Evolutionary conservation across 2,329 filamentous ascomycete genomes (phyloP).

Genomic region (Arthroderma sp.): DNA sequence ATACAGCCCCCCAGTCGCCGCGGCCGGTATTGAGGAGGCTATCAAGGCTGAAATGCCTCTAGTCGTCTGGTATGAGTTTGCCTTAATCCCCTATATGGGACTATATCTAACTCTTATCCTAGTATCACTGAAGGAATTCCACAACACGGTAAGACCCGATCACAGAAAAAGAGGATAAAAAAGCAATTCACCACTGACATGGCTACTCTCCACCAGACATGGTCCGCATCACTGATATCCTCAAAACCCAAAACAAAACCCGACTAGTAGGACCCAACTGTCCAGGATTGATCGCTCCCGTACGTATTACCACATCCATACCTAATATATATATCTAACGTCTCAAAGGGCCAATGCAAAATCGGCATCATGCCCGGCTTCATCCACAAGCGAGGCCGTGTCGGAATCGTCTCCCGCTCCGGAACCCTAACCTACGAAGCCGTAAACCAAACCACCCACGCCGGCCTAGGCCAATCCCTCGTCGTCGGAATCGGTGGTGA

Average conservation of each 20-base stretch:
- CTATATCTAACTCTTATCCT: slow-evolving; percentile 9
- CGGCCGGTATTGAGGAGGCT: slow-evolving; percentile 92
- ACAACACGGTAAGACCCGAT: slow-evolving; percentile 61
- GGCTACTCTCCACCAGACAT: slow-evolving; percentile 52
- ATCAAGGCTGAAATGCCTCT: slow-evolving; percentile 85
- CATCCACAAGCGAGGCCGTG: slow-evolving; percentile 98
- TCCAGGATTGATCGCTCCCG: slow-evolving; percentile 83
- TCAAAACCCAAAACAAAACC: slow-evolving; percentile 96
- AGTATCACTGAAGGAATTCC: slow-evolving; percentile 93
- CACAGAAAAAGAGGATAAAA: not conserved
- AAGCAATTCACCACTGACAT: not conserved
- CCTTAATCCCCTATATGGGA: not conserved
- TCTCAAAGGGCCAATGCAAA: slow-evolving; percentile 76
- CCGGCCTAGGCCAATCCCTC: slow-evolving; percentile 91
- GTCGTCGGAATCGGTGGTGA: slow-evolving; percentile 97
- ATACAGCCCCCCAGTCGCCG: slow-evolving; percentile 73
- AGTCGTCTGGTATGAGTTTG: slow-evolving; percentile 58
- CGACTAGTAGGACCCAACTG: slow-evolving; percentile 95
- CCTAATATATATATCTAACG: not conserved
- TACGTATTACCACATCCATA: slow-evolving; percentile 24
- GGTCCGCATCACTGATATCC: slow-evolving; percentile 95
- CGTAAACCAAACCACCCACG: slow-evolving; percentile 97
- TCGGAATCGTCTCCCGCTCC: slow-evolving; percentile 96
- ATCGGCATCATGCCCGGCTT: slow-evolving; percentile 99
- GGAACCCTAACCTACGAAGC: slow-evolving; percentile 98